A percentile compares a stretch with the other conserved stretches of the same genome.
phyloP scores from a whole-genome alignment of 108 stramenopile genomes.

The Stephanodiscus minutulus region DNA sequence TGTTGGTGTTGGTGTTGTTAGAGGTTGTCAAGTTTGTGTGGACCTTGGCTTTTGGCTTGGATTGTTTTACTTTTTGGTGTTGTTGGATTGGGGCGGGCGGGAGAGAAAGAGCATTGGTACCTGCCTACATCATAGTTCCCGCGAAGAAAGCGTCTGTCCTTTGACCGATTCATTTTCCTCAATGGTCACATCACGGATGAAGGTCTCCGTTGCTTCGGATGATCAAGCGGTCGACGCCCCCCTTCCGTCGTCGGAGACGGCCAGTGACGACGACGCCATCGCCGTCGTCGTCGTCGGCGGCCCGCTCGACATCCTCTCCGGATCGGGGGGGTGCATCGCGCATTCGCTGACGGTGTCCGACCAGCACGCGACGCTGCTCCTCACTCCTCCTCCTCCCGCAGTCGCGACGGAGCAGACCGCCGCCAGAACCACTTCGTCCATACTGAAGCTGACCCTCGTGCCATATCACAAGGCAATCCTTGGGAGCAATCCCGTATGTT shows the following conservation, averaged over 20 bases:
- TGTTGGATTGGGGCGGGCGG: too few species aligned
- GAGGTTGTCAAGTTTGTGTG: too few species aligned
- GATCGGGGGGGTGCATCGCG: constrained; percentile 21
- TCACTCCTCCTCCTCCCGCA: constrained; percentile 10
- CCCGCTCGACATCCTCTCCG: constrained; percentile 28
- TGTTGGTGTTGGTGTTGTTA: too few species aligned
- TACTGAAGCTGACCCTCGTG: constrained; percentile 54
- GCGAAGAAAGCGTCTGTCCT: too few species aligned
- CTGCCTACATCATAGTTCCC: too few species aligned
- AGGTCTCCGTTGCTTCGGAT: too few species aligned
- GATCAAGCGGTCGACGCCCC: too few species aligned
- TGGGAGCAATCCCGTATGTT: constrained; percentile 49
- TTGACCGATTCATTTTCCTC: too few species aligned
- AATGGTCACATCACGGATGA: too few species aligned
- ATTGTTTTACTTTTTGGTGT: too few species aligned
- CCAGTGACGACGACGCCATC: background rate
- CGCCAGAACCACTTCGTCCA: constrained; percentile 6
- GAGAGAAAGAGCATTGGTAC: too few species aligned
- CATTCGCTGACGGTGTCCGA: constrained; percentile 55
- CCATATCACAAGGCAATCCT: constrained; percentile 51
- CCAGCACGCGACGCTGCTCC: constrained; percentile 54
- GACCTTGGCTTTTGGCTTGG: too few species aligned
- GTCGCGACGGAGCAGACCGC: background rate
- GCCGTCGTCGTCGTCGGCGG: background rate
- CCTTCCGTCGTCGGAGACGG: background rate